These are phyloP conservation scores for Avena atlantica DNA, from an alignment of 176 grass and related monocot species.

Conservation along the genomic window DNA sequence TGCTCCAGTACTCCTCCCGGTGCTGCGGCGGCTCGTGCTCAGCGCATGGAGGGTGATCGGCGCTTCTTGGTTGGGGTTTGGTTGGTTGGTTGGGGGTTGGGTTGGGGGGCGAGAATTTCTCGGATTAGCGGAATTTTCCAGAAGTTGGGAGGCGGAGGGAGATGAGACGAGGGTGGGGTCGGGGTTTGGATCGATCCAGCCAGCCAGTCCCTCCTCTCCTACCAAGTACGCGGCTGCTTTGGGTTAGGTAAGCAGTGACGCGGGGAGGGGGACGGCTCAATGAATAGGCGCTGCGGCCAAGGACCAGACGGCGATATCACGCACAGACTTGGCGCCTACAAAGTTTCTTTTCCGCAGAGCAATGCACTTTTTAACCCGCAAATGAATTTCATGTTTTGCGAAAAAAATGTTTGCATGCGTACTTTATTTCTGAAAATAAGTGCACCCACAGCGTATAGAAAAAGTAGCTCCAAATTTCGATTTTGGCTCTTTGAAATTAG, in stretches of 20 bases:
- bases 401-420: no score
- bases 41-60: slow-evolving; percentile 45
- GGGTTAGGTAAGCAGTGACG: slow-evolving; percentile 59
- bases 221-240: background rate
- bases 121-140: slow-evolving; percentile 65
- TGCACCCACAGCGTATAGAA: no score
- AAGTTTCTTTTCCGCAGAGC: background rate
- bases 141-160: slow-evolving; percentile 30
- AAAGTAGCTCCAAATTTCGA: no score
- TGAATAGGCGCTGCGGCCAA: background rate
- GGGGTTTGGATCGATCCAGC: background rate
- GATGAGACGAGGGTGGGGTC: slow-evolving; percentile 19
- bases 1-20: background rate
- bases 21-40: slow-evolving; percentile 4
- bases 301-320: slow-evolving; percentile 2
- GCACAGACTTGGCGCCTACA: background rate
- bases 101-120: slow-evolving; percentile 29
- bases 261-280: background rate
- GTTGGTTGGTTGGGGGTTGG: slow-evolving; percentile 35
- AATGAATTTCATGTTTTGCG: no score
- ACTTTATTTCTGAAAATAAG: no score
- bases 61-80: background rate
- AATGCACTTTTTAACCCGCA: no score
- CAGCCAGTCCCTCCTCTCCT: no score
- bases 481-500: no score